Evolutionary conservation across 1,284 basidiomycete species (phyloP).

Genomic region (Irpex sp.): DNA sequence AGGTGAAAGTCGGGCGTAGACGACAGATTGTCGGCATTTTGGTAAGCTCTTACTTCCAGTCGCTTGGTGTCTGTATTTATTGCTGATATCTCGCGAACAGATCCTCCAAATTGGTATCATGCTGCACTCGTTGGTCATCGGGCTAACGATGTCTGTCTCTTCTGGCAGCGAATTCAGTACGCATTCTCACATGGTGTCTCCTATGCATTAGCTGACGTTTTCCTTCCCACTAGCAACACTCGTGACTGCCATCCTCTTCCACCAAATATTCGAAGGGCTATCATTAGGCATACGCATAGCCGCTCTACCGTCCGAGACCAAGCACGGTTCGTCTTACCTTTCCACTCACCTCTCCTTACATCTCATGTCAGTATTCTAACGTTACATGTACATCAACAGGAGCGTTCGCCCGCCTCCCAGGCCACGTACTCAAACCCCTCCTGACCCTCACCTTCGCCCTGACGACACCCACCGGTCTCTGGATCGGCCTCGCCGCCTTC

Average conservation of each 20-base stretch:
- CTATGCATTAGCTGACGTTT: neutral
- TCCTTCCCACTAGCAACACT: slow-evolving; percentile 48
- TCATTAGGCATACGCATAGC: slow-evolving; percentile 75
- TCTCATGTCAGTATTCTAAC: neutral
- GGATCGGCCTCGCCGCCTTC: slow-evolving; percentile 34
- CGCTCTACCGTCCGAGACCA: slow-evolving; percentile 41
- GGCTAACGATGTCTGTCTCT: slow-evolving; percentile 64
- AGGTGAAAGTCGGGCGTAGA: slow-evolving; percentile 40
- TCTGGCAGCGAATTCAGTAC: slow-evolving; percentile 64
- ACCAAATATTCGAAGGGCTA: slow-evolving; percentile 76
- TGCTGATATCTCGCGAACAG: slow-evolving; percentile 27
- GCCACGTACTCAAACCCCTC: slow-evolving; percentile 39
- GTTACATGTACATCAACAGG: slow-evolving; percentile 7
- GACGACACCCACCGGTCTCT: slow-evolving; percentile 65
- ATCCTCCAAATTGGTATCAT: slow-evolving; percentile 75
- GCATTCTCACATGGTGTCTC: slow-evolving; percentile 20
- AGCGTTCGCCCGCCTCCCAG: slow-evolving; percentile 10
- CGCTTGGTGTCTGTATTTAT: neutral
- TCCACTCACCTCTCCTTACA: slow-evolving; percentile 11
- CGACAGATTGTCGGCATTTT: slow-evolving; percentile 61
- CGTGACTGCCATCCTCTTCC: slow-evolving; percentile 68
- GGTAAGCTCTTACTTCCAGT: slow-evolving; percentile 29
- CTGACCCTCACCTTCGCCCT: slow-evolving; percentile 63
- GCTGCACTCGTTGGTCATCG: slow-evolving; percentile 78
- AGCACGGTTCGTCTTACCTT: slow-evolving; percentile 16